Base-by-base conservation (phyloP, 2,329 filamentous ascomycete genomes). In the Fusarium graminum region DNA sequence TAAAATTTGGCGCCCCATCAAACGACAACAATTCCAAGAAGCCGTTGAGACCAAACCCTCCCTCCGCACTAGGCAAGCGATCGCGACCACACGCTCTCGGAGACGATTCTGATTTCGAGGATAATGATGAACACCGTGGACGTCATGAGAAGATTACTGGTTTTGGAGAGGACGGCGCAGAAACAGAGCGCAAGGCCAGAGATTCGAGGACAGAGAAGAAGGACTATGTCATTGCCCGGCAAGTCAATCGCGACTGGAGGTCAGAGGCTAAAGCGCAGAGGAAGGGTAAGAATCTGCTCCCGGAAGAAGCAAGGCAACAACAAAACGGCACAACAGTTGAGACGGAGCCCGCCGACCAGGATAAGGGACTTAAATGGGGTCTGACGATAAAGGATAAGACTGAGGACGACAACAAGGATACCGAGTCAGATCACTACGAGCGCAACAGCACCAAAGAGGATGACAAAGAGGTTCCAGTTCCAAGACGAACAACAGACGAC, bases 191-290 rank as follows among this genome's bases (percentile, higher is more conserved):
- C 67, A 76, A 65, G 75, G 79, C 41, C 59, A 76, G 71, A 25
- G 63, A 67, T 10, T 12, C 57, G 19, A 68, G 62, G 46, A 65
- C 66, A n/a, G 65, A 69, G 32, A 75, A 75, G 60, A 77, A 75
- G 60, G 69, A 82, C 9, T 80, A 87, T 42, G 79, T 91, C 17
- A 92, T 92, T 66, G 79, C 82, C 29, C 79, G 79, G 38, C 81
- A 85, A 70, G 78, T 80, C 65, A 91, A 91, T 76, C 81, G 84
- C 52, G 86, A 91, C 78, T 90, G 88, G 88, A 82, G 84, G 70
- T 81, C 83, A 58, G 85, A 88, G 57, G 78, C 80, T 63, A 81
- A 80, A 64, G 82, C 82, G 62, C 77, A 78, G 63, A 74, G 75
- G 36, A 79, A 79, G 57, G 79, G 84, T 67, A 88, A 82, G 75